Evolutionary conservation across 192 early-diverging fungal species (phyloP), one percentile per base, ranked within the genome.

Genomic region (Diversispora epigaea): DNA sequence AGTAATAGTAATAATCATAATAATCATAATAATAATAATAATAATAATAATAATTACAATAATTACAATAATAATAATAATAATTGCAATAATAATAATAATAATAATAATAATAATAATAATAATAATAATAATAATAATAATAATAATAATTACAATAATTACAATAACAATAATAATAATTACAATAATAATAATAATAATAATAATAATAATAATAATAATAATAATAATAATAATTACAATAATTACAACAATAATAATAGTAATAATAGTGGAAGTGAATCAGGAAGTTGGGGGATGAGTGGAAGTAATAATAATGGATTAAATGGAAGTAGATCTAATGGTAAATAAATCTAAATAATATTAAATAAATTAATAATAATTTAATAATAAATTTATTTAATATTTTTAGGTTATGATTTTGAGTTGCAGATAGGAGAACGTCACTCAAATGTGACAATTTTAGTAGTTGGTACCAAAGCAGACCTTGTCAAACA

Each of bases 401-500:
- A 60, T 14, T 17, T 41, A 22, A 15, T 6, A 17, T 25, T 4
- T 50, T n/a, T 22, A 52, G 58, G 45, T 56, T 60, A 61, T n/a
- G 71, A 73, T 25, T 73, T 73, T 62, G 58, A 73, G 22, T 44
- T 73, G 21, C 58, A 60, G 15, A 62, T 73, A 44, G 58, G 56
- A 19, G 71, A 73, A 25, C 19, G 56, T 49, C 22, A 21, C 46
- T 4, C 43, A 19, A 58, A 21, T 62, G 43, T 73, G 47, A 56
- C 71, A 6, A 61, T 73, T 32, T 21, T 73, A 62, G 71, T 73
- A 11, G 71, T 63, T 73, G 71, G 71, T 9, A 73, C 71, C 21
- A 73, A 73, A 47, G 71, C 71, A 4, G 71, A 73, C 6, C 60
- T 73, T 32, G 71, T 73, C 4, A 73, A 73, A 47, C 71, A 73